phyloP scores from a whole-genome alignment of 2,329 filamentous ascomycete species.

The Fusarium scirpi region DNA sequence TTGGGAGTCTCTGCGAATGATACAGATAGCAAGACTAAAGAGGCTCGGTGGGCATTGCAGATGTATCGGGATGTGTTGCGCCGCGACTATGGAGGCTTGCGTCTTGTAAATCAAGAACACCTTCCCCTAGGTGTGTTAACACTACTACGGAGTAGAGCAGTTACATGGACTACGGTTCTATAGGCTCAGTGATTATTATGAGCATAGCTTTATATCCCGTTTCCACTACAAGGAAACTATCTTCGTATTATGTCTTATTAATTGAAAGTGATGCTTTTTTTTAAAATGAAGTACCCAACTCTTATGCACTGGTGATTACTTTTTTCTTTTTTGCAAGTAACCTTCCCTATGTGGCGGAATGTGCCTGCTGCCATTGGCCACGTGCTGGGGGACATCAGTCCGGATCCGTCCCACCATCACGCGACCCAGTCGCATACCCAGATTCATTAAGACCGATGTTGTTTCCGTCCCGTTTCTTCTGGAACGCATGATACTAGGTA shows the following conservation, averaged over 20 bases:
- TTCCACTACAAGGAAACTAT: background rate
- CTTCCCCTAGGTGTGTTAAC: background rate
- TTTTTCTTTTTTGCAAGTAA: background rate
- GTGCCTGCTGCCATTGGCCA: constrained; percentile 8
- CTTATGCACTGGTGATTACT: background rate
- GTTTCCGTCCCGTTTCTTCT: background rate
- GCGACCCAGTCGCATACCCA: background rate
- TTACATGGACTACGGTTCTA: background rate
- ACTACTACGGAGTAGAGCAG: background rate
- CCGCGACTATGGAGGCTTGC: background rate
- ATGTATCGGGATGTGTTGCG: constrained; percentile 1
- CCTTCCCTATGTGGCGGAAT: background rate
- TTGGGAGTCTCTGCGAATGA: background rate
- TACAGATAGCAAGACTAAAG: background rate
- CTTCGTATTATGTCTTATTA: fast-evolving
- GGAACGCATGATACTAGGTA: constrained; percentile 4
- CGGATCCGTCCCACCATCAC: background rate
- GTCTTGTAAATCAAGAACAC: constrained; percentile 2
- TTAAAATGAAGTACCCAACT: background rate
- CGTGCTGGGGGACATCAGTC: background rate
- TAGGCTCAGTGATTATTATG: background rate
- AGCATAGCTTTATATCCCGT: background rate
- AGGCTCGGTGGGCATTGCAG: background rate
- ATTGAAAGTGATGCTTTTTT: fast-evolving
- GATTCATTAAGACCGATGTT: background rate